A percentile compares a stretch with the other conserved stretches of the same genome.
These are phyloP conservation scores for Pseudogymnoascus sp. DNA, from an alignment of 2,329 filamentous ascomycete species.

Conservation along the genomic window DNA sequence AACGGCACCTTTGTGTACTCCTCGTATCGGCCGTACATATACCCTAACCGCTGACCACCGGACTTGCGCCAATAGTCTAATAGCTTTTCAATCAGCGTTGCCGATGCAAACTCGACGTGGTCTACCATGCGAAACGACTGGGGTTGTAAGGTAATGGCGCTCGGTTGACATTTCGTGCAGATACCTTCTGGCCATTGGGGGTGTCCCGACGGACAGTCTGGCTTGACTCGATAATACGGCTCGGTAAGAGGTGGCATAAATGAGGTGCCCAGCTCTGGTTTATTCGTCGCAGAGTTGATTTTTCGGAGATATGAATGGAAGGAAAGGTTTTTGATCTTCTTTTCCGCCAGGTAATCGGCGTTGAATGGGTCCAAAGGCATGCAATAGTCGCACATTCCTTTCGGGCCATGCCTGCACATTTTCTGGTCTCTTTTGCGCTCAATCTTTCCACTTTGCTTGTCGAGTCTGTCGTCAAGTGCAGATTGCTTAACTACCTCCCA, in stretches of 20 bases:
- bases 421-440: conserved; percentile 64
- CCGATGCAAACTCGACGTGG: conserved; percentile 90
- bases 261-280: conserved; percentile 84
- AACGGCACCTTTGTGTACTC: conserved; percentile 91
- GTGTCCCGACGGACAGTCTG: conserved; percentile 87
- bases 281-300: conserved; percentile 93
- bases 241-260: conserved; percentile 94
- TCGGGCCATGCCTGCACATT: conserved; percentile 93
- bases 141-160: conserved; percentile 89
- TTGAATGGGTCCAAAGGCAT: conserved; percentile 95
- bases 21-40: conserved; percentile 82
- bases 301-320: conserved; percentile 94
- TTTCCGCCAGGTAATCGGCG: conserved; percentile 79
- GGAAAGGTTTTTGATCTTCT: conserved; percentile 97
- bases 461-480: conserved; percentile 75
- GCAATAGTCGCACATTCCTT: conserved; percentile 99
- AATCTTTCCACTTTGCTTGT: conserved; percentile 88
- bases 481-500: conserved; percentile 93
- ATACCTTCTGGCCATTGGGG: conserved; percentile 93
- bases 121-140: conserved; percentile 96
- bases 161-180: conserved; percentile 96
- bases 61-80: conserved; percentile 88
- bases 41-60: conserved; percentile 75
- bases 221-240: conserved; percentile 83
- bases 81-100: conserved; percentile 78